Evolutionary conservation across 768 basidiomycete species (phyloP).

Genomic region (Filobasidium wieringae): DNA sequence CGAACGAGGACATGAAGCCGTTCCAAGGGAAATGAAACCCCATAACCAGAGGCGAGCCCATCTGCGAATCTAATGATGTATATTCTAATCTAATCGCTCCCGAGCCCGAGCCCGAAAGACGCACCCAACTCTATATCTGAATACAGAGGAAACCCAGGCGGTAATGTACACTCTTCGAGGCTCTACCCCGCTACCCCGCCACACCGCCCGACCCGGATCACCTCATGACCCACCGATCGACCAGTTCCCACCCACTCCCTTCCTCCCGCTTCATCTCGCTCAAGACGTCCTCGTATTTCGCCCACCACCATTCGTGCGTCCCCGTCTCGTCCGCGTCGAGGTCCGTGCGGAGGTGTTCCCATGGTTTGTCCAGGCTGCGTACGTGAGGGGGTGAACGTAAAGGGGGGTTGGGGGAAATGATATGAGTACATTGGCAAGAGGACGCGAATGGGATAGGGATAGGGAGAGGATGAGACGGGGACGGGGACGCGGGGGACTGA

Average conservation of each 20-base stretch:
- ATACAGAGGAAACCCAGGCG: too few species aligned
- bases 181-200: neutral
- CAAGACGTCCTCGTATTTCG: slow-evolving; percentile 28
- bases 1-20: too few species aligned
- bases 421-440: neutral
- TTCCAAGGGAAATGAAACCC: too few species aligned
- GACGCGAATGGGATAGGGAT: neutral
- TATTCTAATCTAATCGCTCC: too few species aligned
- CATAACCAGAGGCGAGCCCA: too few species aligned
- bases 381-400: neutral
- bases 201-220: neutral
- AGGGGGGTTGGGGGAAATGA: neutral
- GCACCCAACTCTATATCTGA: too few species aligned
- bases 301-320: slow-evolving; percentile 37
- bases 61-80: too few species aligned
- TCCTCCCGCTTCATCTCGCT: slow-evolving; percentile 17
- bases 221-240: slow-evolving; percentile 16
- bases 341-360: slow-evolving; percentile 19
- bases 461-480: neutral
- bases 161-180: too few species aligned
- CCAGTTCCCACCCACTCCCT: slow-evolving; percentile 19
- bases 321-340: slow-evolving; percentile 17
- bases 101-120: too few species aligned
- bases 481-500: slow-evolving; percentile 12
- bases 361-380: slow-evolving; percentile 38